phyloP scores from a whole-genome alignment of 2,329 filamentous ascomycete species.

The Diaporthe longicolla region DNA sequence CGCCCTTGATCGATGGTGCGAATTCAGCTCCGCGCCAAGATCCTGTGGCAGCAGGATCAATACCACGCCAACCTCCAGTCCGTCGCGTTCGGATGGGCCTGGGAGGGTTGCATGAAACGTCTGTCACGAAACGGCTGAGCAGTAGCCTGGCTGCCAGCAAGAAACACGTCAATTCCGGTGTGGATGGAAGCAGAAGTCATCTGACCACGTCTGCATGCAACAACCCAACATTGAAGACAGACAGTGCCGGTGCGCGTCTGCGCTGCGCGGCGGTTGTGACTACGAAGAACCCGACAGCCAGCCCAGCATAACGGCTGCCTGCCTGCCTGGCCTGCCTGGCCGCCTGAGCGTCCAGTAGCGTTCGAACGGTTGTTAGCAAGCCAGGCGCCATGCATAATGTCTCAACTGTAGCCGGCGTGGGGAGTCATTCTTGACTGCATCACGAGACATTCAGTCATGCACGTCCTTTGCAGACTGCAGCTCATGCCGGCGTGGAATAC shows the following conservation, averaged over 20 bases:
- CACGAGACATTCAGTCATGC: conserved; percentile 1
- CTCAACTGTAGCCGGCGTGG: conserved; percentile 6
- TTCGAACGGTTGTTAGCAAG: background rate
- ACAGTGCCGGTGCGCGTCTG: conserved; percentile 11
- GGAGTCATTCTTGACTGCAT: conserved; percentile 33
- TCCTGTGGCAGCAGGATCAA: background rate
- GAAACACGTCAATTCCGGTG: background rate
- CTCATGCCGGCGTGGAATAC: background rate
- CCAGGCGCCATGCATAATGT: conserved; percentile 1
- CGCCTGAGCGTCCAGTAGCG: conserved; percentile 11
- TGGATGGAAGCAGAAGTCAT: background rate
- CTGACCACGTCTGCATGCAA: background rate
- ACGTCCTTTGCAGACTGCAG: background rate
- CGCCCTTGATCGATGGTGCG: background rate
- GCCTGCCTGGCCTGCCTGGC: conserved; percentile 11
- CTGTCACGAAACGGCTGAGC: conserved; percentile 7
- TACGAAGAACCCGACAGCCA: background rate
- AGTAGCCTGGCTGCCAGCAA: background rate
- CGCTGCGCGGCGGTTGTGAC: conserved; percentile 3
- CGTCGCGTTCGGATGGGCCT: background rate
- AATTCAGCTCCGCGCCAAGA: conserved; percentile 11
- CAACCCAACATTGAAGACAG: background rate
- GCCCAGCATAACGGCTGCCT: conserved; percentile 18
- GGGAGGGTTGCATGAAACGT: background rate
- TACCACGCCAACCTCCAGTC: background rate